phyloP scores from a whole-genome alignment of 2,329 filamentous ascomycete species.

The Ophiocordyceps unilateralis region DNA sequence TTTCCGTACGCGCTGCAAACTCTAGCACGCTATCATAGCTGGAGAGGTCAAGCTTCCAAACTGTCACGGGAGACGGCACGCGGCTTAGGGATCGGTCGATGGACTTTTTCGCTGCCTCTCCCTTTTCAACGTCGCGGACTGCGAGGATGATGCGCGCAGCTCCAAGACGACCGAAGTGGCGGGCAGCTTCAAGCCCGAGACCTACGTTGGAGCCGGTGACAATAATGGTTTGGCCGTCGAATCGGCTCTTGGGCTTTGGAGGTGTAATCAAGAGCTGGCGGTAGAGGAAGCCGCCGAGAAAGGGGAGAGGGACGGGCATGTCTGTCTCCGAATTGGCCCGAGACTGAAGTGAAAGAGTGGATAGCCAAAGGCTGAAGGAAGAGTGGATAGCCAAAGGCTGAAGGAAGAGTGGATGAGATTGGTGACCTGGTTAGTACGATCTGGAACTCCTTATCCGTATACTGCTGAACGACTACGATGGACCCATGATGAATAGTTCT shows the following conservation, averaged over 20 bases:
- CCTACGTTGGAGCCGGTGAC: conserved; percentile 1
- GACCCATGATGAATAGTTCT: no score
- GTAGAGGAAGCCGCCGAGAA: conserved; percentile 1
- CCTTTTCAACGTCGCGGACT: background rate
- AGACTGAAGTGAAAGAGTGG: no score
- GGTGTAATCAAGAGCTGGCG: conserved; percentile 1
- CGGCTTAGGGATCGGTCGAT: no score
- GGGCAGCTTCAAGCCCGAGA: conserved; percentile 1
- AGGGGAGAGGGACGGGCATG: background rate
- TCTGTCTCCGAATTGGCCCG: background rate
- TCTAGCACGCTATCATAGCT: background rate
- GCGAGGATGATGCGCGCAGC: background rate
- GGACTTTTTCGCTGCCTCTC: background rate
- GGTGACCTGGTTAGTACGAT: no score
- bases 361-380: no score
- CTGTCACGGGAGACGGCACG: background rate
- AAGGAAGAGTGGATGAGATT: no score
- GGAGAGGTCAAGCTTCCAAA: background rate
- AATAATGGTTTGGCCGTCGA: conserved; percentile 1
- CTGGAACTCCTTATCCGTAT: no score
- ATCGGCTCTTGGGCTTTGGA: background rate
- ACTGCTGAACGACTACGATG: no score
- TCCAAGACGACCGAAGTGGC: conserved; percentile 1
- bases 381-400: no score
- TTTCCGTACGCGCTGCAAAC: background rate